Conservation (phyloP, 768 basidiomycete genomes). For the Cubamyces lactineus region DNA sequence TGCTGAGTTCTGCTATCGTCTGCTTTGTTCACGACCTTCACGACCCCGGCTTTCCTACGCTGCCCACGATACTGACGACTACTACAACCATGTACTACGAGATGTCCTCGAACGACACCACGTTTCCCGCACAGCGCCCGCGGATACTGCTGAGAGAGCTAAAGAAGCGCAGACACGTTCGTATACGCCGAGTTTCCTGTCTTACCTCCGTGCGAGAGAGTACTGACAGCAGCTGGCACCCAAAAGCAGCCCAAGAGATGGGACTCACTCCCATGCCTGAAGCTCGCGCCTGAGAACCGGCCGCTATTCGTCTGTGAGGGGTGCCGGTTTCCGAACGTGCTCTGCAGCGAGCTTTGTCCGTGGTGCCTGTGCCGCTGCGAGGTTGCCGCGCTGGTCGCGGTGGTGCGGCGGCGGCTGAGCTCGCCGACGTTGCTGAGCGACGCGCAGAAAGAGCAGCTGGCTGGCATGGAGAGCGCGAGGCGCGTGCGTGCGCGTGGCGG, state of each 20-base stretch:
- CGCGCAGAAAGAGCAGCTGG: constrained; percentile 34
- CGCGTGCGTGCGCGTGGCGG: background rate
- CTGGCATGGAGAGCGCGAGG: constrained; percentile 14
- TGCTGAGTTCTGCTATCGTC: constrained; percentile 6
- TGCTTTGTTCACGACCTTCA: constrained; percentile 17
- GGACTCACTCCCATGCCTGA: constrained; percentile 32
- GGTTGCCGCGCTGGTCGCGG: constrained; percentile 9
- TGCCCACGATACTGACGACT: constrained; percentile 16
- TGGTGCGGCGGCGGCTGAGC: constrained; percentile 28
- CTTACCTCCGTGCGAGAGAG: background rate
- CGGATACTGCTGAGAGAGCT: constrained; percentile 25
- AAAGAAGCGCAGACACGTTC: constrained; percentile 24
- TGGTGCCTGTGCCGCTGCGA: constrained; percentile 30
- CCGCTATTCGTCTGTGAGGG: constrained; percentile 27
- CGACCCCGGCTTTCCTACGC: constrained; percentile 7
- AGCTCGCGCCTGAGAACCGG: constrained; percentile 28
- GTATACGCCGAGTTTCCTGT: constrained; percentile 6
- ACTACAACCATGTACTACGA: background rate
- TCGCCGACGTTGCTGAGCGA: constrained; percentile 33
- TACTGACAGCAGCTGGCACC: background rate
- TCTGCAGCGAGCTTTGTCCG: constrained; percentile 27
- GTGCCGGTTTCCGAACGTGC: constrained; percentile 28
- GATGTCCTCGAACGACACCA: background rate
- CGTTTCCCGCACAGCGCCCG: background rate
- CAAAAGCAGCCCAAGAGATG: constrained; percentile 29